Conservation (phyloP, 2,329 filamentous ascomycete genomes). For the Aspergillus quadrilineatus region DNA sequence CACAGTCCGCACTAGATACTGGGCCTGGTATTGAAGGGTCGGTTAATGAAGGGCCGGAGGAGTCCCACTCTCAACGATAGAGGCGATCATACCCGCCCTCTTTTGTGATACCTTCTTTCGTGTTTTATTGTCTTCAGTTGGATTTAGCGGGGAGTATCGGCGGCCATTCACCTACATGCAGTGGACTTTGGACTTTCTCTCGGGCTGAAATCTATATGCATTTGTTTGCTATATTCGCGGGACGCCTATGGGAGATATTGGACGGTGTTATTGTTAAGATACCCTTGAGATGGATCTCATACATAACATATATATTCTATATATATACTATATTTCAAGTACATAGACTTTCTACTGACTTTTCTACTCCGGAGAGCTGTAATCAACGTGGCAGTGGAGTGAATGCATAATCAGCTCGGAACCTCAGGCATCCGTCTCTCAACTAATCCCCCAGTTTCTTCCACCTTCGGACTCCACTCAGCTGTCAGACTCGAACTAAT, state of each 20-base stretch:
- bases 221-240: not conserved
- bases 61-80: not conserved
- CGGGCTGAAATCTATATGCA: not conserved
- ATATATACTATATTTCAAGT: too few relatives aligned
- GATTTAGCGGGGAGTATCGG: conserved; percentile 19
- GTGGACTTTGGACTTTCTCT: not conserved
- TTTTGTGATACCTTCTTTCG: not conserved
- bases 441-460: conserved; percentile 8
- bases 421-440: conserved; percentile 8
- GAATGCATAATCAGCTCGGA: conserved; percentile 4
- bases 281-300: conserved; percentile 7
- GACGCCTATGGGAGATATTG: not conserved
- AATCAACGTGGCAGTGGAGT: too few relatives aligned
- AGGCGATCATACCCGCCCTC: not conserved
- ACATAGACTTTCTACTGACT: too few relatives aligned
- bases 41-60: not conserved
- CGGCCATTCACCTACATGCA: conserved; percentile 7
- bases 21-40: not conserved
- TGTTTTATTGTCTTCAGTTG: conserved; percentile 5
- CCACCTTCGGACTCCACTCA: conserved; percentile 7
- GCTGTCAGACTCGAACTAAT: not conserved
- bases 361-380: too few relatives aligned
- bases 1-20: not conserved
- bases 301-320: not conserved
- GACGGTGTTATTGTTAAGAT: conserved; percentile 6